Conservation (phyloP, 1,284 basidiomycete species). For the Athelia sp. region DNA sequence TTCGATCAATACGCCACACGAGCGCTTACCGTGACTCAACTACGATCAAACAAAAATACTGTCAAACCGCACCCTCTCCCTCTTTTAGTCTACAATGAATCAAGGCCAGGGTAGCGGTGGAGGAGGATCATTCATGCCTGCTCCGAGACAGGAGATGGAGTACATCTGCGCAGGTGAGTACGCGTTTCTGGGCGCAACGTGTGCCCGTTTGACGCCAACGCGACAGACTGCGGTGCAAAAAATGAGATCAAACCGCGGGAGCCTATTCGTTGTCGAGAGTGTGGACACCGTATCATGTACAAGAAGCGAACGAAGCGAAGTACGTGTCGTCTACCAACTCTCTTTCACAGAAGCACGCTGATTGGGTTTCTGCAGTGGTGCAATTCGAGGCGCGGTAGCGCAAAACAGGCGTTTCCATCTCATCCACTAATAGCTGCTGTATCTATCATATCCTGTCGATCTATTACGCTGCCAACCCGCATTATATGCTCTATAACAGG, state of each 20-base stretch:
- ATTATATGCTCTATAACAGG: too few relatives aligned
- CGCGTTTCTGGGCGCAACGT: background rate
- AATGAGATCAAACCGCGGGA: constrained; percentile 93
- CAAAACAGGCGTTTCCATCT: background rate
- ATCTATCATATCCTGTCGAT: background rate
- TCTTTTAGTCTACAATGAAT: constrained; percentile 34
- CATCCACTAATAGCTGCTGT: background rate
- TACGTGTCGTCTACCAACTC: constrained; percentile 40
- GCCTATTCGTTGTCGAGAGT: constrained; percentile 94
- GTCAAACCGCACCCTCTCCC: background rate
- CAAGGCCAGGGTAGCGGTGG: constrained; percentile 30
- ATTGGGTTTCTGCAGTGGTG: constrained; percentile 51
- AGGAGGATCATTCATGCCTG: constrained; percentile 24
- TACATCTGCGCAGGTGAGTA: constrained; percentile 88
- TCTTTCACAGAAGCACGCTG: constrained; percentile 9
- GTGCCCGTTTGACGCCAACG: background rate
- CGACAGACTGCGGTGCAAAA: constrained; percentile 86
- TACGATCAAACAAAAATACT: background rate
- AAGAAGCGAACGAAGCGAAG: constrained; percentile 96
- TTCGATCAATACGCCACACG: too few relatives aligned
- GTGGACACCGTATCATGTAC: constrained; percentile 98
- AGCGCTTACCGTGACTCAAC: too few relatives aligned
- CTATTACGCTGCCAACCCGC: background rate
- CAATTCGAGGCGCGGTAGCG: constrained; percentile 80
- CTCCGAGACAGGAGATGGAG: constrained; percentile 68